phyloP scores from a whole-genome alignment of 2,329 filamentous ascomycete genomes.

The Neonectria neomacrospora region DNA sequence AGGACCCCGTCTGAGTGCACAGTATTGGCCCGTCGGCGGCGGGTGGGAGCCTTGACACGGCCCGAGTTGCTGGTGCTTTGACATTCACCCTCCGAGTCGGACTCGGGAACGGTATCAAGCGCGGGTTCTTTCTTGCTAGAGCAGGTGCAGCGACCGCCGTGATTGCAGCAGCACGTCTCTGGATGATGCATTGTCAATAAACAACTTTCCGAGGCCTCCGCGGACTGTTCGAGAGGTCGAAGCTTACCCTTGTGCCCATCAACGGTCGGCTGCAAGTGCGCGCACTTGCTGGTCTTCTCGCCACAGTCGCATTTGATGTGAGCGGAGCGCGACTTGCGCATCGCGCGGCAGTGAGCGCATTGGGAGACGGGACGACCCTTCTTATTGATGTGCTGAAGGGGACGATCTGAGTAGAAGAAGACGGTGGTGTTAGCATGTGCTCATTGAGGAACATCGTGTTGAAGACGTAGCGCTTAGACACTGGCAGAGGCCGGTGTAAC shows the following conservation, averaged over 20 bases:
- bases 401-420: conserved; percentile 73
- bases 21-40: conserved; percentile 69
- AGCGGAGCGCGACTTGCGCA: conserved; percentile 94
- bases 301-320: conserved; percentile 98
- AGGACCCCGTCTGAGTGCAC: conserved; percentile 69
- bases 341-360: conserved; percentile 94
- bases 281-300: conserved; percentile 83
- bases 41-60: conserved; percentile 56
- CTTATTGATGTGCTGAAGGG: conserved; percentile 94
- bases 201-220: conserved; percentile 24
- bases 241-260: conserved; percentile 70
- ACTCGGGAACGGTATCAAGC: conserved; percentile 73
- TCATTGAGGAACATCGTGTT: conserved; percentile 3
- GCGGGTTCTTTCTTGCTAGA: conserved; percentile 69
- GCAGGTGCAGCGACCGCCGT: conserved; percentile 74
- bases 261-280: conserved; percentile 66
- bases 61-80: conserved; percentile 41
- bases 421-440: conserved; percentile 42
- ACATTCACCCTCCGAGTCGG: conserved; percentile 65
- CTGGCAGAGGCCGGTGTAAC: background rate
- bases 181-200: conserved; percentile 38
- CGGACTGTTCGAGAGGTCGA: conserved; percentile 24
- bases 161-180: conserved; percentile 78
- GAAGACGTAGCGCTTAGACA: background rate
- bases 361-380: conserved; percentile 98